Conservation (phyloP, 2,329 filamentous ascomycete genomes). For the Paracoccidioides lutzii region DNA sequence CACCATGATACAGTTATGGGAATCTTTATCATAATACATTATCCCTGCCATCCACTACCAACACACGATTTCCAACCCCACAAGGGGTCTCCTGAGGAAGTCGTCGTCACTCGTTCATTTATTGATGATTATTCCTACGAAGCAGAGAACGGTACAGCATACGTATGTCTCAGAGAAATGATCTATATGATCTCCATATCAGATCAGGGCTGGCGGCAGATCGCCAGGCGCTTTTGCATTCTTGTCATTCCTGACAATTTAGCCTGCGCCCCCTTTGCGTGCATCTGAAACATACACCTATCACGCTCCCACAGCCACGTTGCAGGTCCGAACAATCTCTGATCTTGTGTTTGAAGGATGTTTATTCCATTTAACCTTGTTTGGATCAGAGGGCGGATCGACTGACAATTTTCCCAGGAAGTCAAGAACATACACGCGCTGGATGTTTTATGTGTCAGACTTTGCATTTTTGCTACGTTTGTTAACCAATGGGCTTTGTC, state of each 20-base stretch:
- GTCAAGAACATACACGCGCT: neutral
- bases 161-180: neutral
- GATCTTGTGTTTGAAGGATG: neutral
- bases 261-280: neutral
- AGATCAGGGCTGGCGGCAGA: neutral
- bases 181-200: neutral
- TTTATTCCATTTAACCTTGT: neutral
- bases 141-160: too few species aligned
- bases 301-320: neutral
- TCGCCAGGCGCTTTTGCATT: neutral
- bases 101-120: too few species aligned
- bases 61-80: neutral
- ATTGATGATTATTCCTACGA: too few species aligned
- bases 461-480: too few species aligned
- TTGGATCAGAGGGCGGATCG: neutral
- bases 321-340: neutral
- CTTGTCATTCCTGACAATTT: neutral
- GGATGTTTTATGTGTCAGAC: neutral
- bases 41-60: neutral
- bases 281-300: slow-evolving; percentile 1
- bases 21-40: neutral
- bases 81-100: neutral
- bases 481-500: too few species aligned
- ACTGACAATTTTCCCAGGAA: neutral
- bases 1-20: neutral